Conservation (phyloP, 1,139 yeast species). For the Saccharomycopsis phalli region DNA sequence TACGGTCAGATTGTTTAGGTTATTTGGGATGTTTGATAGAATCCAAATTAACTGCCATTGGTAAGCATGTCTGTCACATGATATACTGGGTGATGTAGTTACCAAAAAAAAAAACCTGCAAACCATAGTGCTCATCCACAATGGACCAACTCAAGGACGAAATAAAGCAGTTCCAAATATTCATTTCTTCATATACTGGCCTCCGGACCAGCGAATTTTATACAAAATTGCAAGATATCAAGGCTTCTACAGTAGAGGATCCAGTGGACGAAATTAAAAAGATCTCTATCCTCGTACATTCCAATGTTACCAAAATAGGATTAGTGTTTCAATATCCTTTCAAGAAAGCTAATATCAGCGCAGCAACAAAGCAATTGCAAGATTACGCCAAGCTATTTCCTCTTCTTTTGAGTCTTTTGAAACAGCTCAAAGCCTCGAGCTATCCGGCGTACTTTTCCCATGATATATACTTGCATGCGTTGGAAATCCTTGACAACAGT, state of each 20-base stretch:
- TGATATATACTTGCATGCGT: constrained; percentile 1
- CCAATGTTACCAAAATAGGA: constrained; percentile 18
- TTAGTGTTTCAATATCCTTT: constrained; percentile 17
- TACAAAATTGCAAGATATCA: constrained; percentile 1
- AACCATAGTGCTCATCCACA: constrained; percentile 20
- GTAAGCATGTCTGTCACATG: too few relatives aligned
- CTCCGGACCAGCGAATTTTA: too few relatives aligned
- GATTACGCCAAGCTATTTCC: constrained; percentile 8
- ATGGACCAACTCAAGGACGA: constrained; percentile 27
- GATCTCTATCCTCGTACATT: constrained; percentile 10
- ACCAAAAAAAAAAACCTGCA: too few relatives aligned
- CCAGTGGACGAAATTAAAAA: constrained; percentile 17
- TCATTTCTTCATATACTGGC: too few relatives aligned
- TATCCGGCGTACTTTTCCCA: neutral
- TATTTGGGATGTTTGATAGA: too few relatives aligned
- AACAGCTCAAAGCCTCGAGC: constrained; percentile 4
- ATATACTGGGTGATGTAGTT: too few relatives aligned
- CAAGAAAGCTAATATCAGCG: constrained; percentile 1
- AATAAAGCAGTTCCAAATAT: constrained; percentile 31
- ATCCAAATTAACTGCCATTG: too few relatives aligned
- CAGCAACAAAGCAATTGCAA: constrained; percentile 14
- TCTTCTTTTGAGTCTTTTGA: constrained; percentile 7
- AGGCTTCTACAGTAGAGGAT: constrained; percentile 13
- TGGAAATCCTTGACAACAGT: constrained; percentile 6
- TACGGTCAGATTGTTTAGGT: too few relatives aligned